Conservation (phyloP, 495 filamentous ascomycete genomes). For the Aspergillus incahuasiensis region DNA sequence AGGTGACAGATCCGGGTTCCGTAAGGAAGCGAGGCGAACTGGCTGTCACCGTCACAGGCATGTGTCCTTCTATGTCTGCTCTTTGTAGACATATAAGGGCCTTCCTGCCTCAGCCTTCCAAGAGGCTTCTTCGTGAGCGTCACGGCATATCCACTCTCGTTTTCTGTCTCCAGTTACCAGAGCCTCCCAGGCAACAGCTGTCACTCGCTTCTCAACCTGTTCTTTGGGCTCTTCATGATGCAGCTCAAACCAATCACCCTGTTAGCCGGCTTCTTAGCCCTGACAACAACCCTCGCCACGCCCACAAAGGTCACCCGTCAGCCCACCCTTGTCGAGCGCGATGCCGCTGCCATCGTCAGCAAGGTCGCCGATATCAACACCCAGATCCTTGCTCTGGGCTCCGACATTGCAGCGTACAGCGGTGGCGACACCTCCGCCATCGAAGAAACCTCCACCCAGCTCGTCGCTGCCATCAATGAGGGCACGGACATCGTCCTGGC, state of each 20-base stretch:
- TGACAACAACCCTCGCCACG: conserved; percentile 18
- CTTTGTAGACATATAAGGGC: neutral
- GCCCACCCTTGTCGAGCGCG: conserved; percentile 25
- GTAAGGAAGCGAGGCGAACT: neutral
- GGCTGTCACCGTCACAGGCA: neutral
- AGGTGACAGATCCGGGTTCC: neutral
- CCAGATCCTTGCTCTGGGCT: conserved; percentile 29
- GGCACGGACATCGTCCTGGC: conserved; percentile 11
- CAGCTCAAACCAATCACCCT: neutral
- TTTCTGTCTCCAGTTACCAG: neutral
- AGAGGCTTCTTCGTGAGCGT: neutral
- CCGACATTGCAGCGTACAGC: conserved; percentile 32
- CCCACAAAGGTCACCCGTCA: conserved; percentile 15
- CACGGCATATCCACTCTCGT: conserved; percentile 6
- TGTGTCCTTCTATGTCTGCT: neutral
- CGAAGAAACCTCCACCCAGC: conserved; percentile 23
- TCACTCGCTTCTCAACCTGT: neutral
- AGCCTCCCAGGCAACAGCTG: neutral
- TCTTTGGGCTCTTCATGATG: neutral
- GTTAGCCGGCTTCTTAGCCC: conserved; percentile 5
- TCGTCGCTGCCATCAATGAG: conserved; percentile 26
- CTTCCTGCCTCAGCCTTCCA: neutral
- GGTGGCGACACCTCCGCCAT: conserved; percentile 25
- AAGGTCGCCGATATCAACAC: conserved; percentile 25
- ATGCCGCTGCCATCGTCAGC: conserved; percentile 28